These are phyloP conservation scores for Ciborinia camelliae DNA, from an alignment of 2,329 filamentous ascomycete species.

Conservation along the genomic window DNA sequence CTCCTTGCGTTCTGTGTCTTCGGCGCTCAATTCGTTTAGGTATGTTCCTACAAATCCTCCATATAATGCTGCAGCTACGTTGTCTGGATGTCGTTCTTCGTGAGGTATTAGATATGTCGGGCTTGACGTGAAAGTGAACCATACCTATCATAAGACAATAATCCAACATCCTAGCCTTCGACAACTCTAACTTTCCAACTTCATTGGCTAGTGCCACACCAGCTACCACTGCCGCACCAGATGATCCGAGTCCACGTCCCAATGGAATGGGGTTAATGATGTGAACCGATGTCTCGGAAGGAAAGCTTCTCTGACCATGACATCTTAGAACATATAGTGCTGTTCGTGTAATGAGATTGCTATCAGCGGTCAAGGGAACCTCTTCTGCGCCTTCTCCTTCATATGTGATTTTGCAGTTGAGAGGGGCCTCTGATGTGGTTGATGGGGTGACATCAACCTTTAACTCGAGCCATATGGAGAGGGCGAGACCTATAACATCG, in stretches of 20 bases:
- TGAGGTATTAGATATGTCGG: conserved; percentile 2
- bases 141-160: conserved; percentile 94
- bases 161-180: conserved; percentile 81
- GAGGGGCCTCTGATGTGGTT: conserved; percentile 54
- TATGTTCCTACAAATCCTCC: conserved; percentile 97
- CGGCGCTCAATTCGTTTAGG: conserved; percentile 83
- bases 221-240: conserved; percentile 90
- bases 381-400: conserved; percentile 69
- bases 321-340: conserved; percentile 93
- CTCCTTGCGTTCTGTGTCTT: conserved; percentile 85
- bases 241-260: conserved; percentile 89
- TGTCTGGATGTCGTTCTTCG: conserved; percentile 81
- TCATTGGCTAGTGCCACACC: conserved; percentile 92
- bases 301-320: conserved; percentile 82
- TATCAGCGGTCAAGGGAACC: conserved; percentile 78
- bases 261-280: conserved; percentile 95
- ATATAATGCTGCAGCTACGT: conserved; percentile 90
- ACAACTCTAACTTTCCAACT: conserved; percentile 74
- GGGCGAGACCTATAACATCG: conserved; percentile 92
- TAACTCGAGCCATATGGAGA: conserved; percentile 91
- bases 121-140: conserved; percentile 22
- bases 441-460: conserved; percentile 70
- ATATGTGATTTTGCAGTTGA: conserved; percentile 90
- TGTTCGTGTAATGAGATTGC: conserved; percentile 90
- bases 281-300: conserved; percentile 82